Evolutionary conservation across 345 rosid species (phyloP).

Genomic region (Arabis hirsuta): DNA sequence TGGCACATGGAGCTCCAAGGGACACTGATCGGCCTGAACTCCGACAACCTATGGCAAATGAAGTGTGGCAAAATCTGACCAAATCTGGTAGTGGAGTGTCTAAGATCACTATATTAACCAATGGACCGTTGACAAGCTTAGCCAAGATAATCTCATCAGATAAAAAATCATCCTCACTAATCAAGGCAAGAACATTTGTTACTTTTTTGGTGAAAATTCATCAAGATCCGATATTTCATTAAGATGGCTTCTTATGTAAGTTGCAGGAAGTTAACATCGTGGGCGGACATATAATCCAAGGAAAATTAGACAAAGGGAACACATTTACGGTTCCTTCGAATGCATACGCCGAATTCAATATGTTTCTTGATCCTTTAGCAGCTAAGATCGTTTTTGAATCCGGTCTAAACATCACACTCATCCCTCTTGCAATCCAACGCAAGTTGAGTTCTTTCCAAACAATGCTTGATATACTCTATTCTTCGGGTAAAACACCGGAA

Average conservation of each 20-base stretch:
- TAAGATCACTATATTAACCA: slow-evolving; percentile 70
- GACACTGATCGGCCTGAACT: slow-evolving; percentile 73
- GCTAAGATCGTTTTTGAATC: slow-evolving; percentile 76
- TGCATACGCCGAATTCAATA: slow-evolving; percentile 72
- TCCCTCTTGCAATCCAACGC: slow-evolving; percentile 69
- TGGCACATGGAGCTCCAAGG: slow-evolving; percentile 66
- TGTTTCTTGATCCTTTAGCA: slow-evolving; percentile 87
- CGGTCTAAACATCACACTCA: slow-evolving; percentile 61
- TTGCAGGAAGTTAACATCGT: slow-evolving; percentile 73
- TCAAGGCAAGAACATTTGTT: slow-evolving; percentile 55
- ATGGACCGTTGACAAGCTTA: slow-evolving; percentile 84
- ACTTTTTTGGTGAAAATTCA: too few species aligned
- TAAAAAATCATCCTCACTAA: slow-evolving; percentile 47
- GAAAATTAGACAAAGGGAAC: slow-evolving; percentile 57
- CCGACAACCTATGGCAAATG: slow-evolving; percentile 71
- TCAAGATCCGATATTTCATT: neutral
- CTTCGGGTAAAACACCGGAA: slow-evolving; percentile 57
- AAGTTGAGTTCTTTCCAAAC: slow-evolving; percentile 51
- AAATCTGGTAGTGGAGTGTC: slow-evolving; percentile 50
- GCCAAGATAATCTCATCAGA: slow-evolving; percentile 60
- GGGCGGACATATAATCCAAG: slow-evolving; percentile 71
- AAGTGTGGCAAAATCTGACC: slow-evolving; percentile 64
- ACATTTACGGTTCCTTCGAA: slow-evolving; percentile 57
- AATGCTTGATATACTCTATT: slow-evolving; percentile 44
- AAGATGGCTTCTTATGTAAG: slow-evolving; percentile 14